These are phyloP conservation scores for Venturiaceae sp. DNA, from an alignment of 2,329 filamentous ascomycete species.

Conservation along the genomic window DNA sequence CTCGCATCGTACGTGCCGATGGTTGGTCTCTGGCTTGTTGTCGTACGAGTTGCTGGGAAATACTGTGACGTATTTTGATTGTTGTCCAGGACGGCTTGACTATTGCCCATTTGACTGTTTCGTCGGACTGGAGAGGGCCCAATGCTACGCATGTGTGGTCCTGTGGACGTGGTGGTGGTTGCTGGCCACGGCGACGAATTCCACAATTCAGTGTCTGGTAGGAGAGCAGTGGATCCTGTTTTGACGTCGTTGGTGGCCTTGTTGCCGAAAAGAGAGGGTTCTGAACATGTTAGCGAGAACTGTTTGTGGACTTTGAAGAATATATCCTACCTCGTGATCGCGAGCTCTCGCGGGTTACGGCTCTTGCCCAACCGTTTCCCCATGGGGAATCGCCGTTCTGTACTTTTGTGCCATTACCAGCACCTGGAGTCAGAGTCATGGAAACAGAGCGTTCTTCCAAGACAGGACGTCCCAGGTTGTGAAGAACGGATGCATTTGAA, in stretches of 20 bases:
- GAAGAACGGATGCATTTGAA: background rate
- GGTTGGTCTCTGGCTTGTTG: background rate
- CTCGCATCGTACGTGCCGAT: background rate
- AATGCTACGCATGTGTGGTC: background rate
- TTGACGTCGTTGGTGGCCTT: background rate
- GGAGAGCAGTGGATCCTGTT: background rate
- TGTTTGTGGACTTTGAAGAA: background rate
- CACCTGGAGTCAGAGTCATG: background rate
- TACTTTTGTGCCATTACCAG: background rate
- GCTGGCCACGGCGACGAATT: background rate
- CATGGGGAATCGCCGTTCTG: background rate
- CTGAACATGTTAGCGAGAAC: background rate
- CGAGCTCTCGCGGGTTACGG: background rate
- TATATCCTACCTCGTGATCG: background rate
- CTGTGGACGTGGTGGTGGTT: background rate
- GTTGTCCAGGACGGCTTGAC: constrained; percentile 18
- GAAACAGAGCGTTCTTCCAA: background rate
- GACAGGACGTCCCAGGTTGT: background rate
- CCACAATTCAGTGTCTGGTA: background rate
- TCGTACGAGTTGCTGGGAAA: background rate
- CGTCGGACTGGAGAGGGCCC: constrained; percentile 28
- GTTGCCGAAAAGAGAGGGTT: background rate
- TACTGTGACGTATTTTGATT: constrained; percentile 12
- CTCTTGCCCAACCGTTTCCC: background rate
- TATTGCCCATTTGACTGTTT: constrained; percentile 18